Conservation (phyloP, 2,329 filamentous ascomycete species). For the Mycocentrospora acerina region DNA sequence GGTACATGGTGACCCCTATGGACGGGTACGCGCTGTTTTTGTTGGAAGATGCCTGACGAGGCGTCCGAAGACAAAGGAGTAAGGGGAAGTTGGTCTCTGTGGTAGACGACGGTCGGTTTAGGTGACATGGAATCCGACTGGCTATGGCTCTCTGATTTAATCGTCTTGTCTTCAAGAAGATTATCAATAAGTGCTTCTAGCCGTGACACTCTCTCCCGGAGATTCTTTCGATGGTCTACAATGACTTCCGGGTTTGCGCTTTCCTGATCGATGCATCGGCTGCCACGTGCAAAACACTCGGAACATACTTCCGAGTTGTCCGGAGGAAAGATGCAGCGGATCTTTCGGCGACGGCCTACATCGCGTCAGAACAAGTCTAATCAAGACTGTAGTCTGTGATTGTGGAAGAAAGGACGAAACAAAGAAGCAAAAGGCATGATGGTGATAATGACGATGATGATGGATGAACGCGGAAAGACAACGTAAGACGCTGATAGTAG, state of each 20-base stretch:
- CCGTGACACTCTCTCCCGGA: conserved; percentile 46
- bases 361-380: conserved; percentile 21
- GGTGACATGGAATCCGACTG: conserved; percentile 31
- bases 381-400: neutral
- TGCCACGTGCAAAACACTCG: conserved; percentile 49
- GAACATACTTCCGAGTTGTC: conserved; percentile 45
- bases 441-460: no score
- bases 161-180: conserved; percentile 38
- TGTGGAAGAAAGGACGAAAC: neutral
- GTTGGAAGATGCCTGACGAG: conserved; percentile 22
- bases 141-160: conserved; percentile 31
- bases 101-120: conserved; percentile 24
- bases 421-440: conserved; percentile 4
- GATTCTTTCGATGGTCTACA: conserved; percentile 47
- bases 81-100: conserved; percentile 30
- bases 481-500: no score
- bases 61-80: conserved; percentile 38
- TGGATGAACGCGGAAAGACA: conserved; percentile 4
- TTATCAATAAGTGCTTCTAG: conserved; percentile 45
- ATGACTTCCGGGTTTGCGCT: conserved; percentile 43
- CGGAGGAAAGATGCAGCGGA: conserved; percentile 49
- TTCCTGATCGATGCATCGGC: conserved; percentile 50
- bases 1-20: conserved; percentile 39
- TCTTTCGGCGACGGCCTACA: conserved; percentile 52
- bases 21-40: conserved; percentile 24